A percentile compares a stretch with the other conserved stretches of the same genome.
phyloP scores from a whole-genome alignment of 371 early-diverging fungal species.

The Chytridiales sp. region DNA sequence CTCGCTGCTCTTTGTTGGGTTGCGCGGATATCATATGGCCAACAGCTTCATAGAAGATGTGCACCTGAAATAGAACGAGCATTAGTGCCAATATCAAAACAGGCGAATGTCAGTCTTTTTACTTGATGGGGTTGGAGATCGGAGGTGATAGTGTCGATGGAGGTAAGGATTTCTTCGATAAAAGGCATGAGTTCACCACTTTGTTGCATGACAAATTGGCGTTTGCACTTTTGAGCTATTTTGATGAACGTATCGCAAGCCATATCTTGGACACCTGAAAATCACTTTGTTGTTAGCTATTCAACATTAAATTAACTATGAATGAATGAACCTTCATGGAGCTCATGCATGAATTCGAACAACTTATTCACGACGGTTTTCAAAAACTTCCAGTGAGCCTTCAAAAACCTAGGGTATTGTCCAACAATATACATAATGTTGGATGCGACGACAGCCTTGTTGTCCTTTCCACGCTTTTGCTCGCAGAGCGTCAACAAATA shows the following conservation, averaged over 20 bases:
- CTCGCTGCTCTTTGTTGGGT: conserved; percentile 66
- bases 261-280: conserved; percentile 98
- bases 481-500: conserved; percentile 93
- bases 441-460: conserved; percentile 99
- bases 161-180: conserved; percentile 89
- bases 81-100: background rate
- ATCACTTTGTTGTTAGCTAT: background rate
- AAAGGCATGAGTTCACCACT: conserved; percentile 82
- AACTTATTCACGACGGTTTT: conserved; percentile 99
- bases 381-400: conserved; percentile 98
- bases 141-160: conserved; percentile 75
- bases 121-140: conserved; percentile 89
- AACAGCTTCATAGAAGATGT: conserved; percentile 95
- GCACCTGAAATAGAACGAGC: conserved; percentile 53
- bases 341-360: conserved; percentile 99
- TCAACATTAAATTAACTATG: background rate
- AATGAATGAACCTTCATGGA: conserved; percentile 76
- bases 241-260: conserved; percentile 99
- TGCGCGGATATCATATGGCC: conserved; percentile 95
- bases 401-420: conserved; percentile 98
- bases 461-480: conserved; percentile 94
- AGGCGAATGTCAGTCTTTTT: background rate
- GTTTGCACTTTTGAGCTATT: conserved; percentile 95
- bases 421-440: conserved; percentile 99
- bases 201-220: conserved; percentile 92